Evolutionary conservation across 176 grass and related monocot genomes (phyloP).

Genomic region (Triticum aestivum): DNA sequence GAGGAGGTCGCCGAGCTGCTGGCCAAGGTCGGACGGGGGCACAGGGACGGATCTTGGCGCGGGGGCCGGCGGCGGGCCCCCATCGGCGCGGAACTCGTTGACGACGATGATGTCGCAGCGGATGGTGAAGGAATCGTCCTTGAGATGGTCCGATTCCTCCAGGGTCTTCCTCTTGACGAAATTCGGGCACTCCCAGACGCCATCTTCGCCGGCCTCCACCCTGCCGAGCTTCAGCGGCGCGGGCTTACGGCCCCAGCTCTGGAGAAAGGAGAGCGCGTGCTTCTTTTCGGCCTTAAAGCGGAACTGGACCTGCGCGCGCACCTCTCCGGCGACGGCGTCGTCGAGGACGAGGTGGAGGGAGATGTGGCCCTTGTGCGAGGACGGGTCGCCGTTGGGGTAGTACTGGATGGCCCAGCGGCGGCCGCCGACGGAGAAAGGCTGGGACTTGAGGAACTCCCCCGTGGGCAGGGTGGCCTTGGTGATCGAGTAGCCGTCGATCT

Average conservation of each 20-base stretch:
- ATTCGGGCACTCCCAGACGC: background rate
- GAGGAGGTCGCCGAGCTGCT: conserved; percentile 17
- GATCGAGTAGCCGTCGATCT: too few relatives aligned
- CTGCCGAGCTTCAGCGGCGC: background rate
- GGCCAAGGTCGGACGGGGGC: conserved; percentile 35
- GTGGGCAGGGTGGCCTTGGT: background rate
- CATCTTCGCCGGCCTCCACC: background rate
- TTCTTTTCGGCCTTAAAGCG: background rate
- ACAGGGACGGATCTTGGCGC: conserved; percentile 24
- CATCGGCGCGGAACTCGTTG: background rate
- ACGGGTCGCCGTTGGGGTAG: background rate
- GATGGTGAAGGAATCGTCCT: background rate
- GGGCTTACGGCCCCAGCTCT: background rate
- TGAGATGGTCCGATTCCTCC: background rate
- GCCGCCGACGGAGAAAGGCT: background rate
- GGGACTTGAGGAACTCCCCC: background rate
- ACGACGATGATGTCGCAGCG: background rate
- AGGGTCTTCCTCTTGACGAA: background rate
- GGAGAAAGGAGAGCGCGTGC: background rate
- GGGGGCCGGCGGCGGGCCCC: background rate
- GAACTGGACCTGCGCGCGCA: background rate
- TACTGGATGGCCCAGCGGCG: background rate
- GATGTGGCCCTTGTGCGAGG: background rate
- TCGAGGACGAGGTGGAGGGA: background rate
- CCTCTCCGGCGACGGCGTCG: background rate